Conservation (phyloP, 163 green algal species). For the Prototheca wickerhamii region DNA sequence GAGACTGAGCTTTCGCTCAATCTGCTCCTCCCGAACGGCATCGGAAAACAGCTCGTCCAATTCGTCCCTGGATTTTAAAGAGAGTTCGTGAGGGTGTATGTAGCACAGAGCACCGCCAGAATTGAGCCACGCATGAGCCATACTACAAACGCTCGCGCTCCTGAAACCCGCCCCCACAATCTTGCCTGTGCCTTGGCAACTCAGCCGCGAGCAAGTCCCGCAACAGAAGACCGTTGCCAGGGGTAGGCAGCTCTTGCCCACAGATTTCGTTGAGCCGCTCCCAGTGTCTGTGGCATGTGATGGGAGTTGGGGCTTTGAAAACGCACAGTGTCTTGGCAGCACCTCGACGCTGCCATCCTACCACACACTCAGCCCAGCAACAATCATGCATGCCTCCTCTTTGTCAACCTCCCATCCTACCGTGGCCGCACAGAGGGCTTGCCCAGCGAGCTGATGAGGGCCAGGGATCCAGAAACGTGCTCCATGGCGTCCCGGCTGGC, state of each 20-base stretch:
- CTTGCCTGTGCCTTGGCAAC: conserved; percentile 50
- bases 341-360: too few species aligned
- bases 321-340: too few species aligned
- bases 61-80: conserved; percentile 43
- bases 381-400: too few species aligned
- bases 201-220: conserved; percentile 78
- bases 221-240: conserved; percentile 84
- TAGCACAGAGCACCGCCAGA: too few species aligned
- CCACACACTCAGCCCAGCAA: too few species aligned
- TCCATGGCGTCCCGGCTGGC: too few species aligned
- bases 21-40: conserved; percentile 85
- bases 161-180: background rate
- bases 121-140: background rate
- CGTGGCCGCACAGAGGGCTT: too few species aligned
- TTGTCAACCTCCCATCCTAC: too few species aligned
- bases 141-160: background rate
- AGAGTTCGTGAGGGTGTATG: too few species aligned
- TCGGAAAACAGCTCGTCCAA: conserved; percentile 77
- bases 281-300: conserved; percentile 27
- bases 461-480: conserved; percentile 36
- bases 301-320: too few species aligned
- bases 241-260: conserved; percentile 60
- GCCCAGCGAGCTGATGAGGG: conserved; percentile 32
- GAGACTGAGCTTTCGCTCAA: conserved; percentile 75
- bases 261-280: conserved; percentile 33